A percentile compares a stretch with the other conserved stretches of the same genome.
phyloP scores from a whole-genome alignment of 2,329 filamentous ascomycete genomes.

The Pestalotiopsis sp. region DNA sequence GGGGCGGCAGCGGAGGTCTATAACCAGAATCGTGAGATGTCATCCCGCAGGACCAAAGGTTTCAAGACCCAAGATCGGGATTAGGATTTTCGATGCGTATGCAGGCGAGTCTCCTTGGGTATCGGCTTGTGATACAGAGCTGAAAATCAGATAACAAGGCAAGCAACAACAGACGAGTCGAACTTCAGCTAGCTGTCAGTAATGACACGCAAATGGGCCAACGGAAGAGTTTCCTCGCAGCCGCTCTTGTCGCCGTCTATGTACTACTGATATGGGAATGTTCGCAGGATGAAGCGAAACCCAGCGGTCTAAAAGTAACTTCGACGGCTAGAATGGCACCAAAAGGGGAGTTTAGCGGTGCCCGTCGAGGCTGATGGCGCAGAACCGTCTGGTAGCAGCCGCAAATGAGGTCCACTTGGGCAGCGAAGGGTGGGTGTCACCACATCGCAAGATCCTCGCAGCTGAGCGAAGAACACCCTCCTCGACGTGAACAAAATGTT shows the following conservation, averaged over 20 bases:
- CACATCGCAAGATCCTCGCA: not conserved
- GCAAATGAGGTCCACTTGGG: slow-evolving; percentile 2
- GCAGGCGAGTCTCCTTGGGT: not conserved
- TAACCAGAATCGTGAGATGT: not conserved
- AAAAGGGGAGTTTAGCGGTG: not conserved
- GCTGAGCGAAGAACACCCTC: not conserved
- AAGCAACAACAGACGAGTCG: not conserved
- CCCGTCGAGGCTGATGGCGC: not conserved
- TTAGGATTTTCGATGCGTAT: not conserved
- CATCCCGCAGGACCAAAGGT: not conserved
- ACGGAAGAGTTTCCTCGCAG: not conserved
- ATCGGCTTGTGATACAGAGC: not conserved
- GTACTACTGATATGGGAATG: not conserved
- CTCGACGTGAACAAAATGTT: not conserved
- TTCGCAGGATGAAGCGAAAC: not conserved
- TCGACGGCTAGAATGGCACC: not conserved
- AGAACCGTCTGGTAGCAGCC: not conserved
- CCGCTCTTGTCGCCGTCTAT: not conserved
- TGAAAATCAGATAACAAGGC: not conserved
- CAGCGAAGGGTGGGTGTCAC: not conserved
- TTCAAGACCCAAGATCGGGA: not conserved
- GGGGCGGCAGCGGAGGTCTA: slow-evolving; percentile 9
- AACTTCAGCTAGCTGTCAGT: not conserved
- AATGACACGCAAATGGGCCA: not conserved
- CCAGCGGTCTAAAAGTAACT: not conserved